Conservation (phyloP, 148 eudicot genomes). For the Heliamphora exappendiculata region DNA sequence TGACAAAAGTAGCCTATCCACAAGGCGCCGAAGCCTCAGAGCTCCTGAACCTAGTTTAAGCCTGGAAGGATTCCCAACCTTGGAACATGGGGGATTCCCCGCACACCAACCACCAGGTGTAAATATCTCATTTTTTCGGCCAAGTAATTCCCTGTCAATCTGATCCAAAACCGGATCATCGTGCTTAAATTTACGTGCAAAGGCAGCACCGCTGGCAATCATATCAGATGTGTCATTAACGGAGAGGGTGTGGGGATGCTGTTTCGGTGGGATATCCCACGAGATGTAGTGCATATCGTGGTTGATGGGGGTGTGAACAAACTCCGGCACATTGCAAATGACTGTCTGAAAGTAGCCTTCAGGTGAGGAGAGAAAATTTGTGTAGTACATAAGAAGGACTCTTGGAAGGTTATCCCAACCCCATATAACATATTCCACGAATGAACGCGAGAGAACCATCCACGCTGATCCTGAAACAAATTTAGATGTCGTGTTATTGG, state of each 20-base stretch:
- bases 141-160: constrained; percentile 54
- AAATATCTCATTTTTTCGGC: constrained; percentile 45
- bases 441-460: constrained; percentile 80
- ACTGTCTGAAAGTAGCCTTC: constrained; percentile 90
- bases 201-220: constrained; percentile 60
- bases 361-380: constrained; percentile 82
- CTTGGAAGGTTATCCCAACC: constrained; percentile 95
- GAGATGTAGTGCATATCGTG: constrained; percentile 82
- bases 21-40: constrained; percentile 43
- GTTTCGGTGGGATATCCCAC: constrained; percentile 77
- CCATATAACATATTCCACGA: constrained; percentile 80
- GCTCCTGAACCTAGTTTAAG: constrained; percentile 64
- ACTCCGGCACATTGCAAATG: constrained; percentile 68
- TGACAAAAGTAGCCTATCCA: constrained; percentile 31
- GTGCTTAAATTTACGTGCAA: constrained; percentile 66
- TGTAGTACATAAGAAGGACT: constrained; percentile 74
- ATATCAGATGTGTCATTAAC: constrained; percentile 43
- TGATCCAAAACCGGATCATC: constrained; percentile 54
- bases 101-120: constrained; percentile 86
- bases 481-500: not conserved
- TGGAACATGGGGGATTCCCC: constrained; percentile 47
- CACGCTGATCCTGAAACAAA: constrained; percentile 90
- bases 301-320: constrained; percentile 45
- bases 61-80: constrained; percentile 42
- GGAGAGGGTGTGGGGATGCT: constrained; percentile 65